A percentile compares a stretch with the other conserved stretches of the same genome.
These are phyloP conservation scores for Boletellus emodensis DNA, from an alignment of 768 basidiomycete genomes.

Conservation along the genomic window DNA sequence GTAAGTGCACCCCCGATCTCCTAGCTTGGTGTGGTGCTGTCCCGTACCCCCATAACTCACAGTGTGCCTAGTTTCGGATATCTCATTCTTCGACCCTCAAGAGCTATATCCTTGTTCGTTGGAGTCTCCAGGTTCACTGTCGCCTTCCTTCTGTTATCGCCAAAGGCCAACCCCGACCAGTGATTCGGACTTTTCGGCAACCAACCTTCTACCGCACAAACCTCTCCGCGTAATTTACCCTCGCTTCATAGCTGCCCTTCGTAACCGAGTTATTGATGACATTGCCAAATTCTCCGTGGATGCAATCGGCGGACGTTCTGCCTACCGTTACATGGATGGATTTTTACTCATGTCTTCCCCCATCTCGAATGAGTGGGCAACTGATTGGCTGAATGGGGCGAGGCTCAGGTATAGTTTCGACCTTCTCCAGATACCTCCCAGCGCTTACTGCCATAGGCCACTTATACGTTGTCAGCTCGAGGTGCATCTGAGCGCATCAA, in stretches of 20 bases:
- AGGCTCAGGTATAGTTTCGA: conserved; percentile 40
- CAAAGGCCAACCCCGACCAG: conserved; percentile 13
- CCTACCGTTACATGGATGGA: conserved; percentile 54
- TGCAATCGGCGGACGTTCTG: conserved; percentile 30
- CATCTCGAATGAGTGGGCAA: conserved; percentile 54
- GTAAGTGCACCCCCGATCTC: conserved; percentile 38
- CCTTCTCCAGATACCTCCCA: background rate
- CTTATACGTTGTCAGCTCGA: conserved; percentile 60
- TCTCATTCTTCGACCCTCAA: conserved; percentile 42
- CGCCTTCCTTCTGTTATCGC: conserved; percentile 40
- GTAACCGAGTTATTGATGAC: conserved; percentile 47
- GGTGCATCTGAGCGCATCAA: conserved; percentile 42
- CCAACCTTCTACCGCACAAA: conserved; percentile 43
- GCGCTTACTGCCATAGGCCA: conserved; percentile 40
- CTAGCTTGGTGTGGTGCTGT: background rate
- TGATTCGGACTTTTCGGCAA: conserved; percentile 28
- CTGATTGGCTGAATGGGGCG: conserved; percentile 58
- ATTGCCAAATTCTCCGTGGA: conserved; percentile 43
- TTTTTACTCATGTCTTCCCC: conserved; percentile 53
- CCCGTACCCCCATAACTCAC: conserved; percentile 11
- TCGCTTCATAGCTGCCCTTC: conserved; percentile 63
- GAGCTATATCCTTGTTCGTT: conserved; percentile 53
- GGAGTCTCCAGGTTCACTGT: conserved; percentile 38
- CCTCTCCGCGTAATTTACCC: conserved; percentile 38
- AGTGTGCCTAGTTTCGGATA: conserved; percentile 37